These are phyloP conservation scores for Aureobasidium pullulans DNA, from an alignment of 2,329 filamentous ascomycete species.

Conservation along the genomic window DNA sequence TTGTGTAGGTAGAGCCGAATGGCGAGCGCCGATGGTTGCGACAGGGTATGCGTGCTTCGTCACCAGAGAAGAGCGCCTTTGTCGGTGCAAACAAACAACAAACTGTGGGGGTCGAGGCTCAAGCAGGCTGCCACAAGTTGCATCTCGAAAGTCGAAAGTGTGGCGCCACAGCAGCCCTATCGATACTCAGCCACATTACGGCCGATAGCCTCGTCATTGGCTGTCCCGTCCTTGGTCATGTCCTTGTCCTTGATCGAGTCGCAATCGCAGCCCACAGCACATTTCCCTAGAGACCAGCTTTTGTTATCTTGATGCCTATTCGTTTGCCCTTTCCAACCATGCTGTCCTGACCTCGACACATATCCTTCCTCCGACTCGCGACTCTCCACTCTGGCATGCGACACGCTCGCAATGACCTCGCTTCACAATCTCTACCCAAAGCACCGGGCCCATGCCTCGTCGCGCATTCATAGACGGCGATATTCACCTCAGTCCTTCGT, in stretches of 20 bases:
- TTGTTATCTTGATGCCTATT: background rate
- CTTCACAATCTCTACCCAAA: background rate
- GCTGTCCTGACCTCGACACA: background rate
- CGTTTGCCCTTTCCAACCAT: background rate
- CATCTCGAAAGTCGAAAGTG: too few relatives aligned
- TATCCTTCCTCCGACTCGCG: background rate
- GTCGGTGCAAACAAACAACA: too few relatives aligned
- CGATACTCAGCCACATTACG: background rate
- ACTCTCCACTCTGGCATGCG: background rate
- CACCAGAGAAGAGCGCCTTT: too few relatives aligned
- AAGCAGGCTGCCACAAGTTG: too few relatives aligned
- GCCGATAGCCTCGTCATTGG: background rate
- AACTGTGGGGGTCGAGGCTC: too few relatives aligned
- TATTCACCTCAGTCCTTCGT: constrained; percentile 17
- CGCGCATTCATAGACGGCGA: background rate
- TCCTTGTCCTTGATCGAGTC: too few relatives aligned
- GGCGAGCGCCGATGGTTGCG: background rate
- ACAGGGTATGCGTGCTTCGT: background rate
- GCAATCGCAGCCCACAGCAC: too few relatives aligned
- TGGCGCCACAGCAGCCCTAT: background rate
- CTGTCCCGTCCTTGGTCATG: too few relatives aligned
- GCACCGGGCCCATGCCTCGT: background rate
- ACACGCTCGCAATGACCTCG: background rate
- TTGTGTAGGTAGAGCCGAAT: background rate
- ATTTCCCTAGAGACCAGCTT: background rate